Evolutionary conservation across 2,329 filamentous ascomycete species (phyloP).

Genomic region (Pseudogymnoascus verrucosus): DNA sequence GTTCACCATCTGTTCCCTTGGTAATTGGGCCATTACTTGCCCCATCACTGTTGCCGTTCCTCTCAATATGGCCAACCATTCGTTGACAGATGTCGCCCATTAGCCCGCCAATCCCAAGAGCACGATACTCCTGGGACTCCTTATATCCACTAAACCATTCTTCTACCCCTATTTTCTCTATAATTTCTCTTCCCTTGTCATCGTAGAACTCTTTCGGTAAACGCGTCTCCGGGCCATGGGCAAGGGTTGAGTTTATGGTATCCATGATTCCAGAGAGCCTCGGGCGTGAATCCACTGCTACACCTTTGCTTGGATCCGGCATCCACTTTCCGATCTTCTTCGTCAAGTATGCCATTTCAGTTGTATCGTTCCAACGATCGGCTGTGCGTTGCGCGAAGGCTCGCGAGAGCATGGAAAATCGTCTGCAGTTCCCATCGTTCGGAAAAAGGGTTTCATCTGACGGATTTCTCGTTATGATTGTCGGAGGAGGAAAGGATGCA

Average conservation of each 20-base stretch:
- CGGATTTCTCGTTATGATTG: slow-evolving; percentile 56
- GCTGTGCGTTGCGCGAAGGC: slow-evolving; percentile 67
- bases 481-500: slow-evolving; percentile 48
- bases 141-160: slow-evolving; percentile 89
- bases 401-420: slow-evolving; percentile 60
- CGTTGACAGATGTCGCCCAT: slow-evolving; percentile 74
- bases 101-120: slow-evolving; percentile 75
- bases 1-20: slow-evolving; percentile 39
- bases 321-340: slow-evolving; percentile 76
- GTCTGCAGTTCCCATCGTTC: slow-evolving; percentile 65
- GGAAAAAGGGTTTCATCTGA: slow-evolving; percentile 73
- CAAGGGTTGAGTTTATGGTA: slow-evolving; percentile 79
- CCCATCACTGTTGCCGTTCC: slow-evolving; percentile 41
- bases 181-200: slow-evolving; percentile 55
- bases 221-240: slow-evolving; percentile 71
- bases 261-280: slow-evolving; percentile 88
- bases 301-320: slow-evolving; percentile 57
- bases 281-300: slow-evolving; percentile 79
- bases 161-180: slow-evolving; percentile 69
- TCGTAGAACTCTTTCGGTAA: slow-evolving; percentile 88
- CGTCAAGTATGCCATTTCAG: slow-evolving; percentile 79
- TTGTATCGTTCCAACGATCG: slow-evolving; percentile 63
- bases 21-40: slow-evolving; percentile 30
- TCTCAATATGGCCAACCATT: slow-evolving; percentile 62
- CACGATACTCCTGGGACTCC: slow-evolving; percentile 81